Percentiles rank a stretch among this genome's conserved stretches.
phyloP scores from a whole-genome alignment of 305 asterid species.

The Fraxinus angustifolia region DNA sequence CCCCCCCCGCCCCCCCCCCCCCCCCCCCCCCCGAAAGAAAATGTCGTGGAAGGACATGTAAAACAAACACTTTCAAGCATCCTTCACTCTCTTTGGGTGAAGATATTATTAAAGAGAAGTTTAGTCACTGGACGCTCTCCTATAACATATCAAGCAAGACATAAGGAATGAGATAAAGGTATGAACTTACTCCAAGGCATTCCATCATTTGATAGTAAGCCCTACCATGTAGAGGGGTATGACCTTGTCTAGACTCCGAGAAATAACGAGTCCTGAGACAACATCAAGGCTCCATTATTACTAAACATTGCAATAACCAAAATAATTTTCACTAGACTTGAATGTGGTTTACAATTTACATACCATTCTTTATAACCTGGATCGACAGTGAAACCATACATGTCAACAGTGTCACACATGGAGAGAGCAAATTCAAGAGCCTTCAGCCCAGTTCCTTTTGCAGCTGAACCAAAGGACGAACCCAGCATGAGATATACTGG shows the following conservation, averaged over 20 bases:
- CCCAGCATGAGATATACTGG: conserved; percentile 75
- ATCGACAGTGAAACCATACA: conserved; percentile 98
- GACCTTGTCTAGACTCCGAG: conserved; percentile 93
- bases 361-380: conserved; percentile 97
- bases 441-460: conserved; percentile 97
- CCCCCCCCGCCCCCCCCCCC: too few relatives aligned
- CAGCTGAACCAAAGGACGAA: conserved; percentile 97
- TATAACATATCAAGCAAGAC: background rate
- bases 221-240: conserved; percentile 88
- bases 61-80: background rate
- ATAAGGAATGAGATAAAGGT: background rate
- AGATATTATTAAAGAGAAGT: background rate
- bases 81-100: background rate
- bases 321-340: background rate
- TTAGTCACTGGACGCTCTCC: background rate
- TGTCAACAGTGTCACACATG: conserved; percentile 84
- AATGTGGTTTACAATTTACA: conserved; percentile 15
- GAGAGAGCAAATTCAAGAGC: conserved; percentile 99
- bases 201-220: conserved; percentile 99
- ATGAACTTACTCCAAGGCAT: conserved; percentile 77
- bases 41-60: background rate
- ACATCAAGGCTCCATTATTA: conserved; percentile 21
- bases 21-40: too few relatives aligned
- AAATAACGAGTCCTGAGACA: conserved; percentile 86
- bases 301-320: conserved; percentile 9